Percentiles rank a stretch among this genome's conserved stretches.
Evolutionary conservation across 352 stramenopile species (phyloP).

Genomic region (Globisporangium perplexum): DNA sequence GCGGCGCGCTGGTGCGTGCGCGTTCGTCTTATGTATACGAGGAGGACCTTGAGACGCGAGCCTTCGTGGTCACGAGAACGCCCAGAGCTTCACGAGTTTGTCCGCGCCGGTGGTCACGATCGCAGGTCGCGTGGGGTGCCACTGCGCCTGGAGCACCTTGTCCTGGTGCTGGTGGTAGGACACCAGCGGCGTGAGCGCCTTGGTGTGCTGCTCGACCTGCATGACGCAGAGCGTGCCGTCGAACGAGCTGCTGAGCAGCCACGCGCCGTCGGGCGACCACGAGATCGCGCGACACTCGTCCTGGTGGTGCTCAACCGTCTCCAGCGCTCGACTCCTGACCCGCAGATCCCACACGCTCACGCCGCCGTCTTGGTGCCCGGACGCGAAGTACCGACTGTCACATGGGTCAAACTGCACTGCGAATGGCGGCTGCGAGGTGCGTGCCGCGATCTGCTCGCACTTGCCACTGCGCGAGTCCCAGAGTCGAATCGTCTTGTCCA

Average conservation of each 20-base stretch:
- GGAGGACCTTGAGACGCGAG: too few relatives aligned
- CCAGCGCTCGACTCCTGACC: conserved; percentile 13
- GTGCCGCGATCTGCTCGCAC: conserved; percentile 46
- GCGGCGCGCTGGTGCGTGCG: neutral
- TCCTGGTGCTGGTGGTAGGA: conserved; percentile 54
- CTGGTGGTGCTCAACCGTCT: conserved; percentile 28
- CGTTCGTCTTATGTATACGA: neutral
- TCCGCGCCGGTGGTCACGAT: conserved; percentile 57
- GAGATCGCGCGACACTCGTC: conserved; percentile 57
- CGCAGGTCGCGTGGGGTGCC: conserved; percentile 50
- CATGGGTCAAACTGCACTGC: conserved; percentile 42
- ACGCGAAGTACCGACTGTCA: conserved; percentile 24
- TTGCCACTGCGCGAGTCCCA: conserved; percentile 55
- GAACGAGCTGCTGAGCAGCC: conserved; percentile 56
- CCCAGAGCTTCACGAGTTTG: conserved; percentile 65
- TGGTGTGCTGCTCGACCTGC: neutral
- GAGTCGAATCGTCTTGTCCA: conserved; percentile 59
- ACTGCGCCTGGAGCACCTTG: conserved; percentile 64
- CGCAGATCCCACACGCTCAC: conserved; percentile 64
- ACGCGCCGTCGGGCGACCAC: conserved; percentile 53
- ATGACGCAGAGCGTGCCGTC: conserved; percentile 53
- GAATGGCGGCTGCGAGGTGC: conserved; percentile 25
- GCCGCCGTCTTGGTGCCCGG: conserved; percentile 56
- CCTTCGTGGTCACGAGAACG: conserved; percentile 16
- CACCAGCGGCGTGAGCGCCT: conserved; percentile 25